Percentiles rank a stretch among this genome's conserved stretches.
phyloP scores from a whole-genome alignment of 805 yeast genomes.

The Saturnispora serradocipensis region DNA sequence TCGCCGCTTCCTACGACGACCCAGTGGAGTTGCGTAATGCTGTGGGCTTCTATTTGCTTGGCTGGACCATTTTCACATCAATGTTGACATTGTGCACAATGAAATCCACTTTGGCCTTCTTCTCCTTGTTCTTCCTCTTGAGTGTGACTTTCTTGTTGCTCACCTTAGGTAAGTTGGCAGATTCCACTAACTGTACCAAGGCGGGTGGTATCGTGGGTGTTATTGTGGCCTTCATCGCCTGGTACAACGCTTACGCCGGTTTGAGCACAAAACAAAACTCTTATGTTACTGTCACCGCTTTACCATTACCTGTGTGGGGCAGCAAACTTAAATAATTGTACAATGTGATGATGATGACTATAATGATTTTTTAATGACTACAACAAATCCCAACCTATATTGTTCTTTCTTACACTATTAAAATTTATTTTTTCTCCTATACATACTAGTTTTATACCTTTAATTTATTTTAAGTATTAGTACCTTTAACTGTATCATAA shows the following conservation, averaged over 20 bases:
- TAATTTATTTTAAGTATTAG: neutral
- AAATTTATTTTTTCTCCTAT: neutral
- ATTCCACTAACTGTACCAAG: conserved; percentile 27
- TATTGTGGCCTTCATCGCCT: conserved; percentile 50
- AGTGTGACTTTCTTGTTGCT: conserved; percentile 46
- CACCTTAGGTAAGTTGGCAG: conserved; percentile 44
- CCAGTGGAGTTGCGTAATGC: conserved; percentile 40
- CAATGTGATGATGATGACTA: neutral
- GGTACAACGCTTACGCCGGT: conserved; percentile 70
- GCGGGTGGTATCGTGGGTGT: conserved; percentile 65
- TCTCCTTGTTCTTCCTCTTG: conserved; percentile 43
- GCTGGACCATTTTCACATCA: conserved; percentile 59
- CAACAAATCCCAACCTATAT: neutral
- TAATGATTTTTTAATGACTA: neutral
- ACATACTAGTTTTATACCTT: neutral
- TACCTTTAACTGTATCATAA: too few species aligned
- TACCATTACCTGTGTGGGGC: conserved; percentile 25
- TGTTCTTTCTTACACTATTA: neutral
- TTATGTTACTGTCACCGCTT: conserved; percentile 35
- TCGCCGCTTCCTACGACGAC: conserved; percentile 39
- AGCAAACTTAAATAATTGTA: conserved; percentile 1
- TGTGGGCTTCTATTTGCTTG: conserved; percentile 48
- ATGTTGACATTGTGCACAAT: conserved; percentile 48
- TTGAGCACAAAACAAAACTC: conserved; percentile 56
- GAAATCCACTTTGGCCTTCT: conserved; percentile 46